A percentile compares a stretch with the other conserved stretches of the same genome.
Evolutionary conservation across 306 rosid genomes (phyloP).

Genomic region (Malus asiatica): DNA sequence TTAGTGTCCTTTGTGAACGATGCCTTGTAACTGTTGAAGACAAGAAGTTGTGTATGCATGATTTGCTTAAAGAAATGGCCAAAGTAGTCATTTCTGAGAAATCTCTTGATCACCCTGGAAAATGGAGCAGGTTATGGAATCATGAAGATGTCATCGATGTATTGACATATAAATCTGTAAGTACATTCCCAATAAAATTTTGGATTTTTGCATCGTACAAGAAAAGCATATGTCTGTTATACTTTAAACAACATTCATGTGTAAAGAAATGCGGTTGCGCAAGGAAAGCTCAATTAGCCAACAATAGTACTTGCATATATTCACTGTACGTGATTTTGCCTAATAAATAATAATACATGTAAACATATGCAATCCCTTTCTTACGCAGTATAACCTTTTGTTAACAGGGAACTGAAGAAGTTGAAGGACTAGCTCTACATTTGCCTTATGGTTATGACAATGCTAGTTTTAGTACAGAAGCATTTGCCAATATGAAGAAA

Average conservation of each 20-base stretch:
- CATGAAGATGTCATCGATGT: background rate
- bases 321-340: too few relatives aligned
- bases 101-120: background rate
- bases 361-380: too few relatives aligned
- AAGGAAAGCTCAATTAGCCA: too few relatives aligned
- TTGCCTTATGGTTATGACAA: rapidly evolving
- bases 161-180: background rate
- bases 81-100: slow-evolving; percentile 22
- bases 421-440: too few relatives aligned
- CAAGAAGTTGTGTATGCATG: background rate
- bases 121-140: background rate
- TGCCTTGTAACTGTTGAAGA: slow-evolving; percentile 15
- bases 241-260: too few relatives aligned
- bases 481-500: slow-evolving; percentile 30
- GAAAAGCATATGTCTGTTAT: background rate
- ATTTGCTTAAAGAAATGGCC: slow-evolving; percentile 33
- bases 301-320: too few relatives aligned
- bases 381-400: too few relatives aligned
- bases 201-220: too few relatives aligned
- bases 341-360: too few relatives aligned
- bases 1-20: slow-evolving; percentile 15
- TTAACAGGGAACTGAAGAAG: too few relatives aligned
- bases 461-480: background rate
- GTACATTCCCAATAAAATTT: background rate
- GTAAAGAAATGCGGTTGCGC: too few relatives aligned